A percentile compares a stretch with the other conserved stretches of the same genome.
Conservation (phyloP, 306 rosid species). For the Vachellia pachyceras region DNA sequence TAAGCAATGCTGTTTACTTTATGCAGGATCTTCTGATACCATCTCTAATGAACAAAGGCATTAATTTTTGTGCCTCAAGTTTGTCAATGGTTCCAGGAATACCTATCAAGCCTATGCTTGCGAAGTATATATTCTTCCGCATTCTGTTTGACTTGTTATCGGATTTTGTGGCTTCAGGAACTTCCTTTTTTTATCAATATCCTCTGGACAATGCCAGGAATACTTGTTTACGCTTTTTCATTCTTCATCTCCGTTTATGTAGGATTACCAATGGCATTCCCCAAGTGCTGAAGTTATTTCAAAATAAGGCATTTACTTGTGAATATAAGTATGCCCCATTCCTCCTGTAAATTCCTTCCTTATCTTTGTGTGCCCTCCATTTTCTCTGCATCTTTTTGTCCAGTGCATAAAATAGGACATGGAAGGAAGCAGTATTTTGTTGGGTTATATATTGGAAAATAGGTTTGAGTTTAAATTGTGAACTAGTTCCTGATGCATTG, state of each 20-base stretch:
- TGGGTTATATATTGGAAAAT: slow-evolving; percentile 25
- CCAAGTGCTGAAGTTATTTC: slow-evolving; percentile 79
- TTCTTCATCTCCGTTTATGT: slow-evolving; percentile 22
- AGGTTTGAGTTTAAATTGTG: slow-evolving; percentile 5
- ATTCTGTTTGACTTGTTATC: slow-evolving; percentile 27
- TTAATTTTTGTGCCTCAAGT: slow-evolving; percentile 73
- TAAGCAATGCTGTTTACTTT: slow-evolving; percentile 34
- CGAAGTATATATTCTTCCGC: slow-evolving; percentile 63
- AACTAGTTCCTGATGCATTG: slow-evolving; percentile 19
- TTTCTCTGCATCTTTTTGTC: slow-evolving; percentile 16
- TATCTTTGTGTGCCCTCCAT: slow-evolving; percentile 20
- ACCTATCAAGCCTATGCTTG: slow-evolving; percentile 98
- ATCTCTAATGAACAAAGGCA: slow-evolving; percentile 78
- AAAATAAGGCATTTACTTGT: slow-evolving; percentile 85
- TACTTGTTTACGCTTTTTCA: neutral
- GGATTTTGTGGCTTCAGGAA: slow-evolving; percentile 32
- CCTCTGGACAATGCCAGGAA: neutral
- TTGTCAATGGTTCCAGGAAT: slow-evolving; percentile 93
- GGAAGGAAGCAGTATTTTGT: slow-evolving; percentile 30
- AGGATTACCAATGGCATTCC: slow-evolving; percentile 89
- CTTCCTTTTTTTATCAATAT: neutral
- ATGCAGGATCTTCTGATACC: slow-evolving; percentile 84
- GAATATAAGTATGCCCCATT: slow-evolving; percentile 76
- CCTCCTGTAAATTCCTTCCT: slow-evolving; percentile 18
- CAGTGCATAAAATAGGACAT: slow-evolving; percentile 12